Conservation (phyloP, 1,284 basidiomycete species). For the Melanopsichium pennsylvanicum region DNA sequence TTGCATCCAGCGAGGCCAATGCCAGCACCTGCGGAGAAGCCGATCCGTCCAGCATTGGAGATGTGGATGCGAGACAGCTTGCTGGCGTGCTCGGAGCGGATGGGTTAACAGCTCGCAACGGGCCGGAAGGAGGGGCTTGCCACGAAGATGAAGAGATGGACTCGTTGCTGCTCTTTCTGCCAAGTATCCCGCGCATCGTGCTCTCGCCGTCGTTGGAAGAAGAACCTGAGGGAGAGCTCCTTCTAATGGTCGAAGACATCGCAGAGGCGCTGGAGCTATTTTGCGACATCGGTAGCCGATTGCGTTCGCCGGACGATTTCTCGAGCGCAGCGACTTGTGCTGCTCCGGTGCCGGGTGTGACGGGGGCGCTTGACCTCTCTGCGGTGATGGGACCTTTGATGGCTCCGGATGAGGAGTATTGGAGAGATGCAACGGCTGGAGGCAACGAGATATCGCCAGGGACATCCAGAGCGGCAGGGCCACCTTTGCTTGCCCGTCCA, state of each 20-base stretch:
- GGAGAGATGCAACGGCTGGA: conserved; percentile 31
- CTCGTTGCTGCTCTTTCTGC: conserved; percentile 23
- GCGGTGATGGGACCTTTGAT: conserved; percentile 36
- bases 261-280: conserved; percentile 20
- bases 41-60: conserved; percentile 28
- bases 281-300: conserved; percentile 13
- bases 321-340: conserved; percentile 40
- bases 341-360: conserved; percentile 34
- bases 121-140: conserved; percentile 30
- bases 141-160: conserved; percentile 44
- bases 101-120: conserved; percentile 15
- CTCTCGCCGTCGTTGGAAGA: not conserved
- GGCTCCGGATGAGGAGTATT: conserved; percentile 11
- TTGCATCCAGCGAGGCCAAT: conserved; percentile 42
- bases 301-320: conserved; percentile 35
- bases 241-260: not conserved
- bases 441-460: conserved; percentile 47
- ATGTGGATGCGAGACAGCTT: conserved; percentile 8
- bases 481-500: conserved; percentile 29
- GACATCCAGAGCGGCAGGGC: conserved; percentile 16
- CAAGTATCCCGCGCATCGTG: not conserved
- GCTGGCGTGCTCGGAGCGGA: conserved; percentile 29
- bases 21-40: conserved; percentile 33
- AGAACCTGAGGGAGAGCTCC: conserved; percentile 4
- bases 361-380: conserved; percentile 30